Conservation (phyloP, 208 protist species). For the Crithidia thermophila region DNA sequence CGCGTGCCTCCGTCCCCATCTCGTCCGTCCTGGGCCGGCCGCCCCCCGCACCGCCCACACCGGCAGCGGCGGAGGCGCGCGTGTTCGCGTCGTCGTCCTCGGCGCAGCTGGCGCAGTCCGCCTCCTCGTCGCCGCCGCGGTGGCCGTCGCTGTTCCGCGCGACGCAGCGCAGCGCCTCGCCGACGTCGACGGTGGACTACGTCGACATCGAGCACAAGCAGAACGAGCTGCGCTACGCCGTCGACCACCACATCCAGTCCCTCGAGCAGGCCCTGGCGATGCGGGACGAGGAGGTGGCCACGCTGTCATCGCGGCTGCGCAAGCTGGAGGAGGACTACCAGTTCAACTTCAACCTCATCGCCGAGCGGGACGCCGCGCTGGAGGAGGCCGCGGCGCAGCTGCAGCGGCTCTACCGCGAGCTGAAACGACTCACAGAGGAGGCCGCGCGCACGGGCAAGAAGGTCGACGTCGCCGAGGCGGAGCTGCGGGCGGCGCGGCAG, state of each 20-base stretch:
- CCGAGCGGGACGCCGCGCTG: conserved; percentile 82
- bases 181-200: conserved; percentile 53
- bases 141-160: conserved; percentile 1
- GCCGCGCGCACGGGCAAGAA: conserved; percentile 35
- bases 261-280: conserved; percentile 62
- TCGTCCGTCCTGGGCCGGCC: conserved; percentile 31
- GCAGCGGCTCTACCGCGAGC: conserved; percentile 76
- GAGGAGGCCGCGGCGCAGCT: conserved; percentile 80
- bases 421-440: conserved; percentile 61
- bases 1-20: conserved; percentile 18
- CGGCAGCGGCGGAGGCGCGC: neutral
- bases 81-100: neutral
- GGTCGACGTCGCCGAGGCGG: conserved; percentile 44
- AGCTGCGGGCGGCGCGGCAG: conserved; percentile 44
- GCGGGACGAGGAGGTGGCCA: conserved; percentile 71
- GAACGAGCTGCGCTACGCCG: conserved; percentile 74
- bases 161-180: conserved; percentile 18
- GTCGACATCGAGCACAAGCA: conserved; percentile 86
- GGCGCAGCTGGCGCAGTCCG: conserved; percentile 1
- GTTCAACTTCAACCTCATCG: conserved; percentile 91
- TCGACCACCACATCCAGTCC: conserved; percentile 71
- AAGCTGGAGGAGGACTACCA: conserved; percentile 90
- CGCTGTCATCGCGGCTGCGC: conserved; percentile 56
- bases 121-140: conserved; percentile 12
- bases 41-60: conserved; percentile 13